Evolutionary conservation across 1,139 yeast genomes (phyloP).

Genomic region (Pichia cactophila): DNA sequence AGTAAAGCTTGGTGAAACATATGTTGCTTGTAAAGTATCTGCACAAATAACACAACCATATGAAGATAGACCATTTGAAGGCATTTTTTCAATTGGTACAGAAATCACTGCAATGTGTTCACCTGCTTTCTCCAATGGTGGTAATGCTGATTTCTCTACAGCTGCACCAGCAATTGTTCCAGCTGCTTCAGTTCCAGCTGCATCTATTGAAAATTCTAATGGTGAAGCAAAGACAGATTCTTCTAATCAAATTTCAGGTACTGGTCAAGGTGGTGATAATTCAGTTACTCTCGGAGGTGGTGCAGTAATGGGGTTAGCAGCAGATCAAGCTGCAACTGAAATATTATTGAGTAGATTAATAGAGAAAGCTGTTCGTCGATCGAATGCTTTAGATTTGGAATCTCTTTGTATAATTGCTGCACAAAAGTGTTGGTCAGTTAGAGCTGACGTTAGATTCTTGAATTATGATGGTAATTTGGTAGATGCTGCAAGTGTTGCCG

Average conservation of each 20-base stretch:
- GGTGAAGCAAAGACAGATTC: not conserved
- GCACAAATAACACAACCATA: conserved; percentile 77
- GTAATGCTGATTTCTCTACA: conserved; percentile 26
- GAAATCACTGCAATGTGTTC: conserved; percentile 89
- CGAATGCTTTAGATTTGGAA: conserved; percentile 86
- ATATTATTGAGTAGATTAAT: conserved; percentile 69
- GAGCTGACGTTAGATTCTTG: conserved; percentile 84
- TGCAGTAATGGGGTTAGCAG: conserved; percentile 14
- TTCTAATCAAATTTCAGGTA: not conserved
- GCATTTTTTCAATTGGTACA: conserved; percentile 73
- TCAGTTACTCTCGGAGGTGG: conserved; percentile 13
- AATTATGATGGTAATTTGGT: conserved; percentile 89
- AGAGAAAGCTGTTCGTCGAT: conserved; percentile 85
- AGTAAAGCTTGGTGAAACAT: conserved; percentile 65
- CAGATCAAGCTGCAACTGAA: conserved; percentile 62
- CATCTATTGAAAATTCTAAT: not conserved
- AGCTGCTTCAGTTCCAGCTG: conserved; percentile 7
- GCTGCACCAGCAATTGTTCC: conserved; percentile 15
- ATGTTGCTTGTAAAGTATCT: conserved; percentile 69
- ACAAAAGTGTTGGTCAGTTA: conserved; percentile 77
- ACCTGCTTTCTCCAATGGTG: conserved; percentile 66
- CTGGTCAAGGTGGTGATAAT: not conserved
- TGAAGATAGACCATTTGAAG: conserved; percentile 93
- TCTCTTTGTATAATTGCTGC: conserved; percentile 89
- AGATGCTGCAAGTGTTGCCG: conserved; percentile 87